Evolutionary conservation across 75 land plant genomes (phyloP).

Genomic region (Cupressus sempervirens): DNA sequence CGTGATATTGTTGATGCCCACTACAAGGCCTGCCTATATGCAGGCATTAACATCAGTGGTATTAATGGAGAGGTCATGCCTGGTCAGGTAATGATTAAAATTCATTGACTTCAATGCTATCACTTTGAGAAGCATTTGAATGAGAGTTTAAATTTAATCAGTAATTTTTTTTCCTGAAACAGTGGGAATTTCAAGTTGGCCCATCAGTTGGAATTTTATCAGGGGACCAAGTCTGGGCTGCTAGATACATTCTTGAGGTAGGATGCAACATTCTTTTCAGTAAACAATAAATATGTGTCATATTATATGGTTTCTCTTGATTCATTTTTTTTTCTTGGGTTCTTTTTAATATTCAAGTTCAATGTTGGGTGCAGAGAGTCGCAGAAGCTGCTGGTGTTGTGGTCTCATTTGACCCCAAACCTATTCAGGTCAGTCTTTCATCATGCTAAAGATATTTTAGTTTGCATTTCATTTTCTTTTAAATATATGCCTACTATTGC

Average conservation of each 20-base stretch:
- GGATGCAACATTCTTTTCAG: neutral
- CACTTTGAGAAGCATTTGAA: neutral
- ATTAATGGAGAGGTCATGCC: constrained; percentile 99
- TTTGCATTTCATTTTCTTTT: neutral
- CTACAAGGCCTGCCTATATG: constrained; percentile 96
- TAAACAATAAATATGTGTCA: too few species aligned
- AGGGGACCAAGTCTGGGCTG: constrained; percentile 70
- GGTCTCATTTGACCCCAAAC: constrained; percentile 89
- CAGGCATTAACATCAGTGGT: constrained; percentile 92
- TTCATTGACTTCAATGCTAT: constrained; percentile 19
- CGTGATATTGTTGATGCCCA: constrained; percentile 96
- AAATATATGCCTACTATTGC: neutral
- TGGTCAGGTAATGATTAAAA: constrained; percentile 59
- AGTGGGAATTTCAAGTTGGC: constrained; percentile 95
- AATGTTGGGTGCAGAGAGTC: constrained; percentile 52
- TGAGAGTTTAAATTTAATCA: neutral
- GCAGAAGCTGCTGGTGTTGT: constrained; percentile 97
- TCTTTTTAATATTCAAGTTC: neutral
- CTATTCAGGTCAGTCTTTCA: constrained; percentile 54
- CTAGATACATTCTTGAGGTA: constrained; percentile 81
- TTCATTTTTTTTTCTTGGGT: neutral
- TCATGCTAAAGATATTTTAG: neutral
- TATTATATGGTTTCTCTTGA: neutral
- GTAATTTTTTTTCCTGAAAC: neutral
- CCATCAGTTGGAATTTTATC: constrained; percentile 83